Conservation (phyloP, 352 stramenopile genomes). For the Pythium sukuiense region DNA sequence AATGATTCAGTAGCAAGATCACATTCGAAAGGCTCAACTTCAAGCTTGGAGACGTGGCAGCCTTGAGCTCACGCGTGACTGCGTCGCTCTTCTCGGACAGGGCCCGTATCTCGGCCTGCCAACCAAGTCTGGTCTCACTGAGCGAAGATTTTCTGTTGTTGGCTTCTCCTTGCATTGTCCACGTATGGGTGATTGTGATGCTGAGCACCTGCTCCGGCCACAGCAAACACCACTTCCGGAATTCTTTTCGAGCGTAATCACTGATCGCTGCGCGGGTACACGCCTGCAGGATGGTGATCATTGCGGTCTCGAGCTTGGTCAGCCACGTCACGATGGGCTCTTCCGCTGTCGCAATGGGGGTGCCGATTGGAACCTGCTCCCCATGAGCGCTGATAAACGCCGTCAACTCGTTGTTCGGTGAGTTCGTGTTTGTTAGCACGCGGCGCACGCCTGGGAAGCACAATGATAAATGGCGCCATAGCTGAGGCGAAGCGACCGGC, state of each 20-base stretch:
- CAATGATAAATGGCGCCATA: conserved; percentile 45
- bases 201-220: conserved; percentile 77
- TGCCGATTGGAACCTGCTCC: conserved; percentile 57
- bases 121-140: conserved; percentile 35
- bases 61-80: conserved; percentile 55
- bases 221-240: conserved; percentile 78
- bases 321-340: conserved; percentile 50
- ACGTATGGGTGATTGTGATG: conserved; percentile 50
- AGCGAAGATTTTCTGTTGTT: conserved; percentile 30
- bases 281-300: conserved; percentile 69
- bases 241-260: conserved; percentile 73
- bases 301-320: conserved; percentile 54
- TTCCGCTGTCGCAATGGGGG: conserved; percentile 46
- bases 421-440: conserved; percentile 42
- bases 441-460: conserved; percentile 64
- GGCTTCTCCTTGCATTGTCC: conserved; percentile 61
- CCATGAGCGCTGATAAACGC: conserved; percentile 49
- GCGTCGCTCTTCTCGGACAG: conserved; percentile 37
- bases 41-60: conserved; percentile 33
- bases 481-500: conserved; percentile 17
- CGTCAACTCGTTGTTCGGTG: conserved; percentile 45
- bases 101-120: conserved; percentile 31
- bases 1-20: conserved; percentile 45
- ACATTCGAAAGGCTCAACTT: conserved; percentile 46
- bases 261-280: conserved; percentile 58